Base-by-base conservation (phyloP, 1,284 basidiomycete genomes). In the Psilocybe mexicana region DNA sequence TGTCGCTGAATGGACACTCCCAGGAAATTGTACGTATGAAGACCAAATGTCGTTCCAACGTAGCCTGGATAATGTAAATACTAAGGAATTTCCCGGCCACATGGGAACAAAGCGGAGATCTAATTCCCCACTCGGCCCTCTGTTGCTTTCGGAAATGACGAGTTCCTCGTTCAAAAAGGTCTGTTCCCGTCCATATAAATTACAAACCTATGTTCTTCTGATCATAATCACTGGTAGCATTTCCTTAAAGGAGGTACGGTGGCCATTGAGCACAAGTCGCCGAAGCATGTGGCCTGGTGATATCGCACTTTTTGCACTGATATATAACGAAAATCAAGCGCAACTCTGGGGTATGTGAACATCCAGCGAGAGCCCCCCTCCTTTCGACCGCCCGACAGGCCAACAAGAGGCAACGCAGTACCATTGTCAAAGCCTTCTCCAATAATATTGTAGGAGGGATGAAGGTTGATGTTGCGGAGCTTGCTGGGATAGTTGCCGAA, bases 401-500 rank as follows among this genome's bases (percentile, higher is more conserved):
- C 14, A 18, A 4, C 30, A 33, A 33, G 5, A 33, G 30, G 30
- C 5, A 33, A 1, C 30, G 30, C 30, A 33, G 5, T 33, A 40
- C 2, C 38, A 3, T 40, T 12, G 12, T 11, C 14, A 12, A 1
- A 11, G 38, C n/a, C 11, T n/a, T n/a, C 38, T 12, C 12, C 10
- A 40, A n/a, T 1, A 12, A 40, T 8, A 40, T 40, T 0, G 38
- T 12, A 40, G 38, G 38, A 11, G 38, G 38, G 38, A 40, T 40
- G 38, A 11, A 57, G 43, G 54, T 58, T 54, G 58, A 59, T 23
- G 46, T 43, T 30, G 58, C 58, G 38, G 58, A 59, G 38, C 54
- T 59, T 33, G 43, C 58, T 11, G 58, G 58, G 28, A 53, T 59
- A 23, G 53, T 59, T 2, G 58, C 55, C 7, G 58, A 59, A 47